Evolutionary conservation across 305 asterid genomes (phyloP).

Genomic region (Plantago lanceolata): DNA sequence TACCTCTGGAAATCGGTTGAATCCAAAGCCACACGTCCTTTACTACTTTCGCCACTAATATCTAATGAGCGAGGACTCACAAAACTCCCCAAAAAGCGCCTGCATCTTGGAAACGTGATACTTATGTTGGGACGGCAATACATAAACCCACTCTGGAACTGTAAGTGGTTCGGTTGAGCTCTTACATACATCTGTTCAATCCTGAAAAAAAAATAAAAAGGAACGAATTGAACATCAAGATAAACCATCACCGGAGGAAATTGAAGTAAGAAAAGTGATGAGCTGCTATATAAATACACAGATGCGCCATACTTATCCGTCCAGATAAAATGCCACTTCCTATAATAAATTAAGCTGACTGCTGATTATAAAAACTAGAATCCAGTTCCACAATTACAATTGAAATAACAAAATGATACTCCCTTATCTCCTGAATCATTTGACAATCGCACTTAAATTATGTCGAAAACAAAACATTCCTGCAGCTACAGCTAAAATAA

Average conservation of each 20-base stretch:
- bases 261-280: too few relatives aligned
- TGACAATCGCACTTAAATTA: too few relatives aligned
- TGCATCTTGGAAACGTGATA: conserved; percentile 29
- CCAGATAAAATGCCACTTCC: too few relatives aligned
- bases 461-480: too few relatives aligned
- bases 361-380: too few relatives aligned
- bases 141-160: conserved; percentile 28
- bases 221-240: neutral
- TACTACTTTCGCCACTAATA: conserved; percentile 23
- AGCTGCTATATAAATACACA: too few relatives aligned
- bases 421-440: too few relatives aligned
- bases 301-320: too few relatives aligned
- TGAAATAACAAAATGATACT: too few relatives aligned
- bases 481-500: too few relatives aligned
- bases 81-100: conserved; percentile 24
- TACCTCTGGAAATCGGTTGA: conserved; percentile 41
- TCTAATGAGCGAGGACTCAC: conserved; percentile 29
- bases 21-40: conserved; percentile 20
- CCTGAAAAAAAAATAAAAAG: conserved; percentile 30
- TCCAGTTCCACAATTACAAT: too few relatives aligned
- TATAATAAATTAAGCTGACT: too few relatives aligned
- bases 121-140: conserved; percentile 22
- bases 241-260: neutral
- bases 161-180: conserved; percentile 23
- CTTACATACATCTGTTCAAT: conserved; percentile 27